phyloP scores from a whole-genome alignment of 1,284 basidiomycete genomes.

The Malassezia equina region DNA sequence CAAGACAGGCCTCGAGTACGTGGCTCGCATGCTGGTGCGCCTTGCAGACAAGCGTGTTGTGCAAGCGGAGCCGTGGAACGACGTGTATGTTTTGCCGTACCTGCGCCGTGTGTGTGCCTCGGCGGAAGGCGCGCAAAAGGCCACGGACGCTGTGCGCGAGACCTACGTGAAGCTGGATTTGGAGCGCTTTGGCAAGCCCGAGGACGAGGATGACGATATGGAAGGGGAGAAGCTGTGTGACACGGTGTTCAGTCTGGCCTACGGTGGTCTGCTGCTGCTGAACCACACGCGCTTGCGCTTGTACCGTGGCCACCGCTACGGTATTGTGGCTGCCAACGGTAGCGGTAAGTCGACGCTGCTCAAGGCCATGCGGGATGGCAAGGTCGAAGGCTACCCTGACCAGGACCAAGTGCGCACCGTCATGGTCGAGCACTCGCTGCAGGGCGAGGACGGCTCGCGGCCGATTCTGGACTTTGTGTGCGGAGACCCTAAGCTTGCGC shows the following conservation, averaged over 20 bases:
- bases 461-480: constrained; percentile 81
- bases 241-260: constrained; percentile 87
- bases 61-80: constrained; percentile 41
- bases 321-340: constrained; percentile 89
- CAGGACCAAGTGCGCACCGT: constrained; percentile 73
- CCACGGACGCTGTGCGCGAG: constrained; percentile 35
- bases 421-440: constrained; percentile 92
- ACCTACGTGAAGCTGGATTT: constrained; percentile 38
- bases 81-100: constrained; percentile 47
- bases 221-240: constrained; percentile 66
- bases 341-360: constrained; percentile 93
- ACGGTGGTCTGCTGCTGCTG: constrained; percentile 84
- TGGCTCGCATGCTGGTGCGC: constrained; percentile 33
- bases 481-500: constrained; percentile 54
- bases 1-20: constrained; percentile 34
- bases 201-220: constrained; percentile 60
- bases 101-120: constrained; percentile 47
- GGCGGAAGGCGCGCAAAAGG: constrained; percentile 28
- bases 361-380: constrained; percentile 86
- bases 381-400: constrained; percentile 88
- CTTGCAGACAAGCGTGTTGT: constrained; percentile 45
- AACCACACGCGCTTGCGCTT: constrained; percentile 89
- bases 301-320: constrained; percentile 75
- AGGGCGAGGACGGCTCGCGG: constrained; percentile 74
- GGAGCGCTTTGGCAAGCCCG: constrained; percentile 40